Evolutionary conservation across 371 early-diverging fungal species (phyloP), one percentile per base, ranked within the genome.

Genomic region (Mortierella sp.): DNA sequence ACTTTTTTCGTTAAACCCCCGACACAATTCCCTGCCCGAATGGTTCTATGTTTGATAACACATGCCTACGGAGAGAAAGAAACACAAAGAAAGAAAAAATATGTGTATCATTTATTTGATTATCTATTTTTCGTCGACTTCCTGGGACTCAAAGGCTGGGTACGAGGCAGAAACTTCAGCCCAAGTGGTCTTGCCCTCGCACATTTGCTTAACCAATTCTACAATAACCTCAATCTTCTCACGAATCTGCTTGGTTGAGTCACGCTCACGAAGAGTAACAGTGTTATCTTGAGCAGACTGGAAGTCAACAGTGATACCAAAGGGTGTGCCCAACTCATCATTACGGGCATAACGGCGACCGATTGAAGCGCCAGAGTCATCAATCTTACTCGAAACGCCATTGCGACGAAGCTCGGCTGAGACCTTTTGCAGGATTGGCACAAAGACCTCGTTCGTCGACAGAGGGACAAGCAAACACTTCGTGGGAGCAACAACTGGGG

Each of bases 281-380:
- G 96, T 96, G 71, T 86, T 81, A 84, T 99, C 99, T 70, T 95
- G 87, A 32, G 95, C 91, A n/a, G 99, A 97, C 76, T 97, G 95
- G 91, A 96, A 96, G 88, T 99, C 99, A 55, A 99, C 92, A 9
- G 99, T 99, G 81, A 99, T 90, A 62, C 95, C 99, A 87, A 97
- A 99, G 43, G 99, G 99, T 63, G 97, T 97, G 72, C 99, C 99
- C 58, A 99, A 86, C 86, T 99, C 99, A 88, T 99, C 99, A 84
- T 97, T 97, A 75, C 98, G 95, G 13, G 99, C 91, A 86, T 99
- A 99, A 77, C 99, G 94, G 76, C 96, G 95, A 67, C 99, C 99
- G 80, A 99, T 99, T 21, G 98, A 92, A 4, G 93, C 91, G 60
- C 95, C 92, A 50, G 95, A 93, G 75, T 96, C 97, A 83, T 98